Base-by-base conservation (phyloP, 352 stramenopile genomes). In the Phytophthora nicotianae region DNA sequence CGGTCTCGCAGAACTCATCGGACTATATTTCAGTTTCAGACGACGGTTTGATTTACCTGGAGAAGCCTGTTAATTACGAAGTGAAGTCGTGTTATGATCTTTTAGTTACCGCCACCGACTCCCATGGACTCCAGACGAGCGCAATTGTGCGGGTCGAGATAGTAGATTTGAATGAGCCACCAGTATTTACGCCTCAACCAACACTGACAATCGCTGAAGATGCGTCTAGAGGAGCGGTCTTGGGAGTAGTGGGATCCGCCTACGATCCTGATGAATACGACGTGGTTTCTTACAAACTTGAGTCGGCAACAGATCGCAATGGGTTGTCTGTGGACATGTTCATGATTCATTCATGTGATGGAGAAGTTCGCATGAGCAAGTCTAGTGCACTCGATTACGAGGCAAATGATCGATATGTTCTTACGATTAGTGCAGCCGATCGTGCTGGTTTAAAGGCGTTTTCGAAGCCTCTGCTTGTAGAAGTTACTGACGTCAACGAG, bases 251-350 rank as follows among this genome's bases (percentile, higher is more conserved):
- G 11, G 50, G 27, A 16, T 20, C 56, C 19, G 79, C 74, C 9
- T 79, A 72, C 26, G 79, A 89, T 51, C 75, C 77, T 5, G 79
- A 89, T 21, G 47, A 61, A 52, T 82, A 64, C n/a, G 77, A 89
- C 50, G 26, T 75, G 0, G 41, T 86, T 35, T 74, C 66, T 1
- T 84, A 85, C 32, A 46, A 82, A 16, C 38, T 88, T 4, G 43
- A 70, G 4, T 19, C 62, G 17, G 62, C 65, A 11, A 49, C 55
- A 2, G 68, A 88, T 46, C 3, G 21, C 5, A 51, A 38, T 1
- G 79, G 72, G 5, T 32, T 52, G 2, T 75, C 75, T 1, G 72
- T 87, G 0, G 70, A 89, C 54, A 40, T 75, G 0, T 89, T 89
- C 14, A 77, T 70, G 49, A 70, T 89, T n/a, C 61, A 79, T 46